Percentiles rank a stretch among this genome's conserved stretches.
phyloP scores from a whole-genome alignment of 768 basidiomycete genomes.

The Cytidiella melzeri region DNA sequence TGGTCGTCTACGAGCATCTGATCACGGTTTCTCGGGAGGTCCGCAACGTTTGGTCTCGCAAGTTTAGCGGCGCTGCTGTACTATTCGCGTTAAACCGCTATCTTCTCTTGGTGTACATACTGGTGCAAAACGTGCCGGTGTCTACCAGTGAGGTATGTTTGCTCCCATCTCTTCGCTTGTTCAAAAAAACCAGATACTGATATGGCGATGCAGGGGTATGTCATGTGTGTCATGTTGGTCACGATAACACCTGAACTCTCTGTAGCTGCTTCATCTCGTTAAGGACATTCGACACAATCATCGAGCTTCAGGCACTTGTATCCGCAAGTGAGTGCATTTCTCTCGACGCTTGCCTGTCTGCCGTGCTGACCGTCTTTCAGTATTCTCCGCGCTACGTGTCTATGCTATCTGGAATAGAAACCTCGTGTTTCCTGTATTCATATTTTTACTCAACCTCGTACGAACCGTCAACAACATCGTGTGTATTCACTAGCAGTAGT shows the following conservation, averaged over 20 bases:
- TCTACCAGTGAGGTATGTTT: too few species aligned
- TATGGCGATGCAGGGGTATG: too few species aligned
- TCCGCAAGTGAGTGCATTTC: too few species aligned
- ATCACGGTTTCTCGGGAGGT: slow-evolving; percentile 2
- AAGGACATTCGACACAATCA: too few species aligned
- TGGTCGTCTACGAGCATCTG: slow-evolving; percentile 5
- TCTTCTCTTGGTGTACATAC: neutral
- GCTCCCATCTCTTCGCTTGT: too few species aligned
- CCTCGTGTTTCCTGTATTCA: neutral
- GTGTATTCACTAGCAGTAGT: slow-evolving; percentile 4
- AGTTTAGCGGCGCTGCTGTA: neutral
- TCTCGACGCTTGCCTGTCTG: too few species aligned
- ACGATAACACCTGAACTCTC: too few species aligned
- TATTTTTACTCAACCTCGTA: slow-evolving; percentile 9
- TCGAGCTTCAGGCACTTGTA: too few species aligned
- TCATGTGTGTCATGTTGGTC: too few species aligned
- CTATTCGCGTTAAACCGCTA: slow-evolving; percentile 2
- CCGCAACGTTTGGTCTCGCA: neutral
- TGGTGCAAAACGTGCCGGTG: neutral
- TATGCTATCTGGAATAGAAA: slow-evolving; percentile 11
- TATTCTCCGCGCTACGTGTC: slow-evolving; percentile 13
- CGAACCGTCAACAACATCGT: slow-evolving; percentile 12
- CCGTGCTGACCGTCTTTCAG: neutral
- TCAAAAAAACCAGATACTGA: too few species aligned
- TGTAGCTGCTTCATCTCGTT: too few species aligned